Percentiles rank a stretch among this genome's conserved stretches.
Evolutionary conservation across 495 filamentous ascomycete genomes (phyloP).

Genomic region (Hyaloscypha hepaticicola): DNA sequence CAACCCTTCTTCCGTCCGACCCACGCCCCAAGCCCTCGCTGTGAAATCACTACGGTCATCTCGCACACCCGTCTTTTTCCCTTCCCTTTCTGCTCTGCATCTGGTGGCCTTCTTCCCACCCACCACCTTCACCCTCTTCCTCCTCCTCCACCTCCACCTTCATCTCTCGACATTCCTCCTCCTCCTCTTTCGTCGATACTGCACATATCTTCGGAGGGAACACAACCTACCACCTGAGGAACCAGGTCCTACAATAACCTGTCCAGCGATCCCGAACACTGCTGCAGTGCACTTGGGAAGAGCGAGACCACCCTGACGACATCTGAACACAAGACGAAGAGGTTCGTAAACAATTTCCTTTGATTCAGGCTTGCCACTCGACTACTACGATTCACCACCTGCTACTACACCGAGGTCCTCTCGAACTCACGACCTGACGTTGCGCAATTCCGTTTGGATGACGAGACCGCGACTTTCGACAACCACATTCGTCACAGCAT

Average conservation of each 20-base stretch:
- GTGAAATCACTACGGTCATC: too few species aligned
- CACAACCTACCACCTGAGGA: constrained; percentile 15
- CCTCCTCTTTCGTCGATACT: constrained; percentile 1
- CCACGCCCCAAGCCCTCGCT: background rate
- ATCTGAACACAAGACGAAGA: constrained; percentile 11
- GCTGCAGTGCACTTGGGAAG: background rate
- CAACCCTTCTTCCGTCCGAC: background rate
- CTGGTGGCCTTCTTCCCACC: background rate
- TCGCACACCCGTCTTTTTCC: background rate
- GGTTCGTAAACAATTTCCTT: constrained; percentile 15
- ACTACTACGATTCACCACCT: background rate
- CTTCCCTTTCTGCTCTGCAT: background rate
- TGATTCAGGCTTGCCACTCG: background rate
- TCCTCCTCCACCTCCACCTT: constrained; percentile 10
- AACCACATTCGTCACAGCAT: constrained; percentile 4
- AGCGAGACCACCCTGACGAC: constrained; percentile 4
- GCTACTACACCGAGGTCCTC: too few species aligned
- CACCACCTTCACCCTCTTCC: background rate
- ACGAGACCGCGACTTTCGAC: background rate
- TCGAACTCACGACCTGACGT: background rate
- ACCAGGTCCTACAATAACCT: constrained; percentile 24
- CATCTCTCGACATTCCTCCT: background rate
- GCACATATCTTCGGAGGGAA: constrained; percentile 2
- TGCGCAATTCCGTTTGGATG: constrained; percentile 7
- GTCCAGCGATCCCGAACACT: constrained; percentile 5